Conservation (phyloP, 768 basidiomycete species). For the Flagelloscypha sp. region DNA sequence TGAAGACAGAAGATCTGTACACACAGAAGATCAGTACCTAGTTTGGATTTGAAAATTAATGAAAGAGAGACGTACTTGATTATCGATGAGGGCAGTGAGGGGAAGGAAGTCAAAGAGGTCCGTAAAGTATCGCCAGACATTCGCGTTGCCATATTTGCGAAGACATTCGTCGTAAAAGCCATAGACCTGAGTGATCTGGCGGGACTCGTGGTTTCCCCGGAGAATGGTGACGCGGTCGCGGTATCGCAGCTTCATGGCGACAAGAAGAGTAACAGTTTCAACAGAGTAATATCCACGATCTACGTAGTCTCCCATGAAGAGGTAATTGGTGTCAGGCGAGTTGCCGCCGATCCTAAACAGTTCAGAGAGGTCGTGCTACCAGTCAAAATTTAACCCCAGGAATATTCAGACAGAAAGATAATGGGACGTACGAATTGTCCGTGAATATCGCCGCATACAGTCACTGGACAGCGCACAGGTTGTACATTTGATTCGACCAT, state of each 20-base stretch:
- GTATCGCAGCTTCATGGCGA: constrained; percentile 95
- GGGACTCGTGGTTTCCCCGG: constrained; percentile 96
- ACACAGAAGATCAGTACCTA: constrained; percentile 6
- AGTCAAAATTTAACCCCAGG: constrained; percentile 7
- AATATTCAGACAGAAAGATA: constrained; percentile 11
- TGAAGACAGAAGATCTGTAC: constrained; percentile 95
- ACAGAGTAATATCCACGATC: constrained; percentile 99
- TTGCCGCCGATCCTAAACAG: constrained; percentile 98
- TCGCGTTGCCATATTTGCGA: constrained; percentile 99
- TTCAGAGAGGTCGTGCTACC: constrained; percentile 97
- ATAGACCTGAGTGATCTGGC: constrained; percentile 99
- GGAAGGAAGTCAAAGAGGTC: constrained; percentile 98
- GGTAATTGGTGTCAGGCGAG: constrained; percentile 98
- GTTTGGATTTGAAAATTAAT: constrained; percentile 9
- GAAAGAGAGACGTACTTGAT: constrained; percentile 70
- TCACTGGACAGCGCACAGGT: constrained; percentile 96
- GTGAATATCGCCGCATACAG: constrained; percentile 99
- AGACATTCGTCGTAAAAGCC: constrained; percentile 99
- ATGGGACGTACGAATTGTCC: constrained; percentile 90
- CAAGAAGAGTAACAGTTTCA: constrained; percentile 95
- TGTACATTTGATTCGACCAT: constrained; percentile 99
- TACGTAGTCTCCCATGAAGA: constrained; percentile 99
- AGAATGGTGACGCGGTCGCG: constrained; percentile 97
- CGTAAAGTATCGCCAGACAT: constrained; percentile 99
- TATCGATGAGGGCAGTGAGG: constrained; percentile 95